Evolutionary conservation across 2,329 filamentous ascomycete genomes (phyloP), one percentile per base, ranked within the genome.

Genomic region (Alternaria sp.): DNA sequence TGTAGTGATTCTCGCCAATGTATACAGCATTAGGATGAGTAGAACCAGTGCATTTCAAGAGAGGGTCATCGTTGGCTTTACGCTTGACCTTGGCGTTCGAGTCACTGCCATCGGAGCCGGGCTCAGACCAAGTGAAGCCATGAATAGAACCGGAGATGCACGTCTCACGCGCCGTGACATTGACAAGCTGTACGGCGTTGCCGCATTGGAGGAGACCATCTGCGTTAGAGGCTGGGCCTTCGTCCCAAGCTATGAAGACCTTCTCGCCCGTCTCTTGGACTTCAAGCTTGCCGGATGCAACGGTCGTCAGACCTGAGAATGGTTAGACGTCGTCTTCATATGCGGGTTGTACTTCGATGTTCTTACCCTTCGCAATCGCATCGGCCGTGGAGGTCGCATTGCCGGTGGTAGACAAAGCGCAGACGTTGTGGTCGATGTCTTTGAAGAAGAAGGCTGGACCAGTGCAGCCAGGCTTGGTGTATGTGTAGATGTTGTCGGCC

Each of bases 401-500:
- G 1, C 17, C 33, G 24, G 33, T 45, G 40, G 41, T 53, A 5
- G 49, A n/a, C 4, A 57, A 11, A 10, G 54, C 54, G 40, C 49
- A 57, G 33, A 53, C 21, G 39, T 57, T 52, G 13, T 52, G 49
- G n/a, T 41, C 33, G 21, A 57, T 48, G 40, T 57, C 49, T 9
- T 53, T 53, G 41, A 53, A 53, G 40, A 52, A 41, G 26, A 46
- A 39, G 33, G 45, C 40, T 2, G 23, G 11, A 7, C 54, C 49
- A 3, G 2, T 31, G 33, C 49, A 57, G 13, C 49, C 49, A 4
- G 23, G n/a, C 23, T 40, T 17, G 17, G 40, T 39, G 40, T 53
- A 57, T 4, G 54, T 57, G 33, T 57, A 57, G 17, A 57, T 46
- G 40, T 57, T 53, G 48, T 52, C 49, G 13, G 49, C 49, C 5